Evolutionary conservation across 2,329 filamentous ascomycete genomes (phyloP).

Genomic region (Fusarium pseudonygamai): DNA sequence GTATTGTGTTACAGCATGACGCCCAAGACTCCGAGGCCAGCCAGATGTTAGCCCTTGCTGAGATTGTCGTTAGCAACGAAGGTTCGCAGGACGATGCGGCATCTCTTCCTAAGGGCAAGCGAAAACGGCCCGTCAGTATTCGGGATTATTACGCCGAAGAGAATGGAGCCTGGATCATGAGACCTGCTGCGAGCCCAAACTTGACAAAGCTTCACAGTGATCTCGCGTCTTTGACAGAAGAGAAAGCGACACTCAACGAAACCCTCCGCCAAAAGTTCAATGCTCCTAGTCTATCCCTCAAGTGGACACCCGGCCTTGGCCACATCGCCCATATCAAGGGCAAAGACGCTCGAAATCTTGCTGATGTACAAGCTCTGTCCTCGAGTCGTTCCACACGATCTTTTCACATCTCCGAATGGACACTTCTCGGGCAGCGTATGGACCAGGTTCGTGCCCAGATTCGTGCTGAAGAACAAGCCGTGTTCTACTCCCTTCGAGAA

Average conservation of each 20-base stretch:
- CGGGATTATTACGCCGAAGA: constrained; percentile 69
- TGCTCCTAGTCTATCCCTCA: constrained; percentile 76
- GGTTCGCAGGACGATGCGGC: constrained; percentile 67
- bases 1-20: constrained; percentile 81
- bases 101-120: constrained; percentile 63
- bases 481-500: constrained; percentile 79
- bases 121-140: constrained; percentile 57
- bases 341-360: constrained; percentile 66
- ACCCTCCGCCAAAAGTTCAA: constrained; percentile 69
- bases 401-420: constrained; percentile 88
- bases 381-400: constrained; percentile 86
- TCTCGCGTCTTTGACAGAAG: constrained; percentile 66
- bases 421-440: constrained; percentile 78
- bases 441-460: constrained; percentile 83
- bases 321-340: constrained; percentile 93
- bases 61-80: constrained; percentile 74
- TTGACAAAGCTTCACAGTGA: constrained; percentile 74
- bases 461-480: constrained; percentile 81
- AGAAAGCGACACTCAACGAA: constrained; percentile 69
- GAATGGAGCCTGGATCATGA: constrained; percentile 72
- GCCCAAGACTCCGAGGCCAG: constrained; percentile 77
- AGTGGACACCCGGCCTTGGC: constrained; percentile 87
- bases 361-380: constrained; percentile 62
- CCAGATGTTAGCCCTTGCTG: constrained; percentile 76
- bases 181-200: constrained; percentile 70